These are phyloP conservation scores for Styphnolobium japonicum DNA, from an alignment of 306 rosid genomes.

Conservation along the genomic window DNA sequence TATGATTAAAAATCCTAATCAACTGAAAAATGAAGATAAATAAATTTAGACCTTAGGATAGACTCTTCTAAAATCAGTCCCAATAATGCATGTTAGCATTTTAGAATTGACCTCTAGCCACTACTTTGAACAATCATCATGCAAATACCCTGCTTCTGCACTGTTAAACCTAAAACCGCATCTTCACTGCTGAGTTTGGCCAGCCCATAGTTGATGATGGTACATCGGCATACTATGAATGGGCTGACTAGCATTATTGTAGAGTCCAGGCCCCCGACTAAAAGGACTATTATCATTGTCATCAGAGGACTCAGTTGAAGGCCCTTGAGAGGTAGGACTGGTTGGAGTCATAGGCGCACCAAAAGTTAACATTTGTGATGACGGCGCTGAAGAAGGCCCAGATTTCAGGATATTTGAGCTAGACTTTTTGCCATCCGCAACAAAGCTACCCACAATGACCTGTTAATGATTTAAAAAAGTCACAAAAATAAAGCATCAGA, in stretches of 20 bases:
- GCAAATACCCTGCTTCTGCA: slow-evolving; percentile 30
- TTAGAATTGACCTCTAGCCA: slow-evolving; percentile 29
- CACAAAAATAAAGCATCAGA: not conserved
- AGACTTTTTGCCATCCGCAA: slow-evolving; percentile 50
- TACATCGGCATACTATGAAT: slow-evolving; percentile 50
- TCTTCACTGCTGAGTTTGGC: slow-evolving; percentile 68
- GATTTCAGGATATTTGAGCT: slow-evolving; percentile 47
- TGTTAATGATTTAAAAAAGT: slow-evolving; percentile 35
- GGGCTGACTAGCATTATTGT: slow-evolving; percentile 45
- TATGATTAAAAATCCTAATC: slow-evolving; percentile 24
- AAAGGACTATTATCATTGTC: slow-evolving; percentile 61
- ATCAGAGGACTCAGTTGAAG: slow-evolving; percentile 65
- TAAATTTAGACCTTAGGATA: slow-evolving; percentile 26
- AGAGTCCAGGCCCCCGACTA: slow-evolving; percentile 49
- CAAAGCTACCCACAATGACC: slow-evolving; percentile 74
- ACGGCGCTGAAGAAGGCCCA: slow-evolving; percentile 39
- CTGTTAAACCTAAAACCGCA: slow-evolving; percentile 10
- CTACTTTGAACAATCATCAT: slow-evolving; percentile 31
- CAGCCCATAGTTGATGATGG: slow-evolving; percentile 54
- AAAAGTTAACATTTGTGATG: slow-evolving; percentile 58
- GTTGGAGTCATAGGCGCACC: slow-evolving; percentile 49
- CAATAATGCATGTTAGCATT: slow-evolving; percentile 35
- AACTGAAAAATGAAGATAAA: slow-evolving; percentile 12
- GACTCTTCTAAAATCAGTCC: slow-evolving; percentile 27
- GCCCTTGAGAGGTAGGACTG: slow-evolving; percentile 61